phyloP scores from a whole-genome alignment of 345 rosid genomes.

The Durio zibethinus region DNA sequence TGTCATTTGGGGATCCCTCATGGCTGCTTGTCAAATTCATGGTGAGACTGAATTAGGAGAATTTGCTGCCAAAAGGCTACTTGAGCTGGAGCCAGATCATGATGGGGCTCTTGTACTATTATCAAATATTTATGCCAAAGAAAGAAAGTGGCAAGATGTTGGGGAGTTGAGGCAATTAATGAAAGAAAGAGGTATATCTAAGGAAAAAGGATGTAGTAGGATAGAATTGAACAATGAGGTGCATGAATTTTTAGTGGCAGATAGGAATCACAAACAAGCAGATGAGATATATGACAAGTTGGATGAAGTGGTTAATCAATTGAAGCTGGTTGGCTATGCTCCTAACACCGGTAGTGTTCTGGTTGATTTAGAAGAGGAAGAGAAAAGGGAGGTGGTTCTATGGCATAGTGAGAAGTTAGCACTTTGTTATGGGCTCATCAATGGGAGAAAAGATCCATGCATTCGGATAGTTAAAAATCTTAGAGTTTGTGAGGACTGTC shows the following conservation, averaged over 20 bases:
- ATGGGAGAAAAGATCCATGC: conserved; percentile 19
- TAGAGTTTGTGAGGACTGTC: conserved; percentile 46
- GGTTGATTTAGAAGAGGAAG: conserved; percentile 42
- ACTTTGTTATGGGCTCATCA: conserved; percentile 35
- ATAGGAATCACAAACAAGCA: conserved; percentile 41
- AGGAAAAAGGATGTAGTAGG: conserved; percentile 61
- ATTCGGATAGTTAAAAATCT: conserved; percentile 44
- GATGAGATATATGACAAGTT: conserved; percentile 39
- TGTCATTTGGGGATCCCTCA: conserved; percentile 66
- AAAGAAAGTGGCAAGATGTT: conserved; percentile 59
- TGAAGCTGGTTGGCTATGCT: conserved; percentile 28
- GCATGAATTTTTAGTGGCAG: conserved; percentile 55
- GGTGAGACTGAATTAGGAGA: conserved; percentile 54
- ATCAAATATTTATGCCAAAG: conserved; percentile 67
- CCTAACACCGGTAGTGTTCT: conserved; percentile 27
- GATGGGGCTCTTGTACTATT: conserved; percentile 64
- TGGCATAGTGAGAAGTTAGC: conserved; percentile 45
- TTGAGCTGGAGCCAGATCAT: conserved; percentile 52
- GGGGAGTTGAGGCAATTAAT: conserved; percentile 49
- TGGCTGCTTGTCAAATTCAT: conserved; percentile 60
- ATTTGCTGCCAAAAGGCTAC: conserved; percentile 50
- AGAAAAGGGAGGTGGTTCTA: conserved; percentile 29
- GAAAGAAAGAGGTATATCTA: conserved; percentile 45
- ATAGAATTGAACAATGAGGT: conserved; percentile 48
- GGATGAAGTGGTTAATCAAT: conserved; percentile 33